These are phyloP conservation scores for Hymenotorrendiella dingleyae DNA, from an alignment of 2,329 filamentous ascomycete genomes.

Conservation along the genomic window DNA sequence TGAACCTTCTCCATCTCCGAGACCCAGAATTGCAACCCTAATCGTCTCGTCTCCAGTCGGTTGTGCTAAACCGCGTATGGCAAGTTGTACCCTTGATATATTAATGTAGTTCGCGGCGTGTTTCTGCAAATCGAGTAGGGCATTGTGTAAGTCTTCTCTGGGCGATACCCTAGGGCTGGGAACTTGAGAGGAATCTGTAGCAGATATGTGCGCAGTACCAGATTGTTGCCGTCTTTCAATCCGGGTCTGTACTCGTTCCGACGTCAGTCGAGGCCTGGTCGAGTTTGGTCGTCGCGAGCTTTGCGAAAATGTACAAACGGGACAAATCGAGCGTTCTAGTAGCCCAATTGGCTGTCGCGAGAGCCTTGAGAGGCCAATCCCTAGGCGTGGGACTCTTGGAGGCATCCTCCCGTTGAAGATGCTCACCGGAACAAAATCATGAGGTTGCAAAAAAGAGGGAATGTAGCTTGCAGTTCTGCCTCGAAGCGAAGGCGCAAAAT, in stretches of 20 bases:
- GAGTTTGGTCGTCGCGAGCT: slow-evolving; percentile 1
- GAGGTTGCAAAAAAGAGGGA: neutral
- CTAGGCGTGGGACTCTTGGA: slow-evolving; percentile 26
- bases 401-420: slow-evolving; percentile 23
- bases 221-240: slow-evolving; percentile 15
- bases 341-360: slow-evolving; percentile 9
- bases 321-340: slow-evolving; percentile 18
- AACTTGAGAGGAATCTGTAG: neutral
- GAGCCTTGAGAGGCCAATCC: slow-evolving; percentile 14
- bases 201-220: slow-evolving; percentile 4
- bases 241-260: slow-evolving; percentile 7
- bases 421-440: neutral
- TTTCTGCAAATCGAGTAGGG: slow-evolving; percentile 55
- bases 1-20: slow-evolving; percentile 33
- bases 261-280: neutral
- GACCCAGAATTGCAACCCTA: slow-evolving; percentile 51
- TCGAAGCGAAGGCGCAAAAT: neutral
- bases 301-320: slow-evolving; percentile 21
- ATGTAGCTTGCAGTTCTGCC: slow-evolving; percentile 2
- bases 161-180: neutral
- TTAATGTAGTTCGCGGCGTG: slow-evolving; percentile 58
- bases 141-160: slow-evolving; percentile 21
- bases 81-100: slow-evolving; percentile 65
- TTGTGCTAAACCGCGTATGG: slow-evolving; percentile 58
- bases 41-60: slow-evolving; percentile 50